A percentile compares a stretch with the other conserved stretches of the same genome.
These are phyloP conservation scores for Ramaria rubella DNA, from an alignment of 768 basidiomycete species.

Conservation along the genomic window DNA sequence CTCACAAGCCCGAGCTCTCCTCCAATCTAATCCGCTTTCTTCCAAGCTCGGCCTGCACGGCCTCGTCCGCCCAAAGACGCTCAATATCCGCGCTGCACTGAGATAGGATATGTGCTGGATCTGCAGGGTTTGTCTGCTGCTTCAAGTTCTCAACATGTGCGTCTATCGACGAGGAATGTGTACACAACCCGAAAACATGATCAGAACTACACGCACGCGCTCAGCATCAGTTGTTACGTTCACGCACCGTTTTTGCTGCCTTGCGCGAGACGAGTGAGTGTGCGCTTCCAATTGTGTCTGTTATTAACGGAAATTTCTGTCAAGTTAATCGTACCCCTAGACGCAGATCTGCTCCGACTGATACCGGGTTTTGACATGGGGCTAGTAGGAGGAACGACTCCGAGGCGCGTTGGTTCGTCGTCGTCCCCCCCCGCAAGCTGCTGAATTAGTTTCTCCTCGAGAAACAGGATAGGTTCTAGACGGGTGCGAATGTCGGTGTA, in stretches of 20 bases:
- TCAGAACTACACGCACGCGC: background rate
- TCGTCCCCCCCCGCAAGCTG: constrained; percentile 66
- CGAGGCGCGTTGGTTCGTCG: constrained; percentile 52
- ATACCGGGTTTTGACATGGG: too few relatives aligned
- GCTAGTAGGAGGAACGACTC: too few relatives aligned
- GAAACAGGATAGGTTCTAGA: constrained; percentile 60
- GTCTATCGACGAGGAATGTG: too few relatives aligned
- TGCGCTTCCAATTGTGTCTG: too few relatives aligned
- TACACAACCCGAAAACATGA: too few relatives aligned
- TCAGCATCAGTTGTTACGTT: too few relatives aligned
- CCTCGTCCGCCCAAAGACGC: constrained; percentile 36
- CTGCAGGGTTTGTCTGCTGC: constrained; percentile 83
- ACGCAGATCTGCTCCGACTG: too few relatives aligned
- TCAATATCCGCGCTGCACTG: constrained; percentile 14
- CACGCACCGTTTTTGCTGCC: too few relatives aligned
- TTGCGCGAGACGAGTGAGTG: too few relatives aligned
- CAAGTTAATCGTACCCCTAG: too few relatives aligned
- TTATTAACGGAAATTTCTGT: too few relatives aligned
- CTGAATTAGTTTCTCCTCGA: constrained; percentile 64
- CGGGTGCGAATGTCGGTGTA: constrained; percentile 18
- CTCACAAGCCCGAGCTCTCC: constrained; percentile 79
- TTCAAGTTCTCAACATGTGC: constrained; percentile 34
- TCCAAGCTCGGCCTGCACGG: constrained; percentile 24
- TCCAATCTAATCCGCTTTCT: constrained; percentile 50
- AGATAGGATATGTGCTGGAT: constrained; percentile 69